Evolutionary conservation across 805 yeast species (phyloP), one percentile per base, ranked within the genome.

Genomic region (Schwanniomyces pseudopolymorphus): DNA sequence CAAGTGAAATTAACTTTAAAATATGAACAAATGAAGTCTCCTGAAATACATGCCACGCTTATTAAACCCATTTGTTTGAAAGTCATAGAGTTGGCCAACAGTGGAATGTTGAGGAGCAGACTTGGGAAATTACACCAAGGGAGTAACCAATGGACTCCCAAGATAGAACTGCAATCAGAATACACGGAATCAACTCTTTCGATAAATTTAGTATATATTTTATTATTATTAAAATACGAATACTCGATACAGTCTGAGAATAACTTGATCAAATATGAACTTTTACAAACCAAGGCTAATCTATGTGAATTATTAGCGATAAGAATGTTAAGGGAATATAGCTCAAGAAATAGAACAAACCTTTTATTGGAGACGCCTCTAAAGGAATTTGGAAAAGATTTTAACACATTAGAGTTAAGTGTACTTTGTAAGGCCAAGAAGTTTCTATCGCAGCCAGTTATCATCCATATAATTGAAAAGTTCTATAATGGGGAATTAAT

Each of bases 261-360:
- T 51, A 69, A 72, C 47, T 56, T 70, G 47, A 63, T 70, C 14
- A 54, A 61, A 46, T 69, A 55, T 47, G 77, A 72, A 33, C 55
- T 71, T 39, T 57, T 71, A 43, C 47, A 47, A 11, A 77, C 84
- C 3, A 71, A 80, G 44, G 74, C 83, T 27, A 70, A 64, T 46
- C 65, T 78, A 3, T 80, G 84, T 54, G 84, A 80, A 57, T 54
- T 77, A n/a, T 61, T 79, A 28, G 80, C 83, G 2, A 66, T 77
- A 17, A 63, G 80, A 49, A 67, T 80, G 58, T 62, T 79, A 25
- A 61, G 76, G 39, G 82, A 77, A 46, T 76, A 71, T 50, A 66
- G 66, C 37, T 64, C 72, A 2, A 63, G 59, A 26, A 74, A 70
- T 45, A 57, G 81, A 37, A 74, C 79, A 35, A 70, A 75, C 50